phyloP scores from a whole-genome alignment of 2,329 filamentous ascomycete species.

The Neoscytalidium dimidiatum region DNA sequence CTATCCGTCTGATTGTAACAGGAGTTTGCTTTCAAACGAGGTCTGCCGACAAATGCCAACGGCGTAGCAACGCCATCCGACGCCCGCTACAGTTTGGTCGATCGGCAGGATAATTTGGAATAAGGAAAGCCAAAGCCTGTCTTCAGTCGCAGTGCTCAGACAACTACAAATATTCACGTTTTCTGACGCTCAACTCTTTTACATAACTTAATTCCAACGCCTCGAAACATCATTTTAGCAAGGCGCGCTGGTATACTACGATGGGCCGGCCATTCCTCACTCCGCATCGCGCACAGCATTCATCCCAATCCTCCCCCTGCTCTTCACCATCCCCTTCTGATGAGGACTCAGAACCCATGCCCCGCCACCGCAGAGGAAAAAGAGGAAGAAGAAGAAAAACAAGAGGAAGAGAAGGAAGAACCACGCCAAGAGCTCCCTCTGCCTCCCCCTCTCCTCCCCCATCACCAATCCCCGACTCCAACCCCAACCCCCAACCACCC shows the following conservation, averaged over 20 bases:
- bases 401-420: no score
- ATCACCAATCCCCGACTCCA: background rate
- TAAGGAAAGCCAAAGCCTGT: no score
- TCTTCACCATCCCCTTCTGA: background rate
- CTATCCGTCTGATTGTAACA: background rate
- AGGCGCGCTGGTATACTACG: background rate
- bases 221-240: background rate
- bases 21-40: background rate
- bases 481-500: background rate
- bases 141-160: no score
- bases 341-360: no score
- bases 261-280: background rate
- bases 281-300: background rate
- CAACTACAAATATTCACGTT: no score
- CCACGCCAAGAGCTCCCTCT: no score
- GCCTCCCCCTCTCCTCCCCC: background rate
- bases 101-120: no score
- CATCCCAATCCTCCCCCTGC: background rate
- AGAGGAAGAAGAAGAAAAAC: no score
- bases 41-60: background rate
- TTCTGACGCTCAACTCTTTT: no score
- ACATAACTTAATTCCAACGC: no score
- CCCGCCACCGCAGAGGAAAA: no score
- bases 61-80: background rate
- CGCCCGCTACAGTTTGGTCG: background rate